Evolutionary conservation across 345 rosid genomes (phyloP).

Genomic region (rapeseed (Brassica napus)): DNA sequence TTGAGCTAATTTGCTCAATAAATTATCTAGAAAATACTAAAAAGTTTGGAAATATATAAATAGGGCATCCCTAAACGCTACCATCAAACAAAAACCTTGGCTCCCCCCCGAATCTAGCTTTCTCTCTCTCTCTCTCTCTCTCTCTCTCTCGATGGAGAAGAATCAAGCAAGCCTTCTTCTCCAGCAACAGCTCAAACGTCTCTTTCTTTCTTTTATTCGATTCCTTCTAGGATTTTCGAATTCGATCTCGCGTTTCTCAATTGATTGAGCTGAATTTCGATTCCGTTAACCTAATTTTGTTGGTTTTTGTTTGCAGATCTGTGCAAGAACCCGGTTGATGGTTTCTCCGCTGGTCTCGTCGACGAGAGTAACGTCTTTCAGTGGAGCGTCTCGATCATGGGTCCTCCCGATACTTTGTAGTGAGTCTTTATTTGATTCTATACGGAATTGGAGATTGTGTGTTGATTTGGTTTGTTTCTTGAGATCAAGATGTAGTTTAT

Average conservation of each 20-base stretch:
- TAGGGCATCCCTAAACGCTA: not conserved
- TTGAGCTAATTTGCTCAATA: too few relatives aligned
- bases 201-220: conserved; percentile 7
- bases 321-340: conserved; percentile 86
- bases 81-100: not conserved
- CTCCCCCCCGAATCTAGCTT: conserved; percentile 30
- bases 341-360: conserved; percentile 90
- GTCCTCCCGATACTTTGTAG: conserved; percentile 90
- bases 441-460: not conserved
- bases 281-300: conserved; percentile 1
- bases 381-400: conserved; percentile 85
- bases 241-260: not conserved
- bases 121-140: conserved; percentile 19
- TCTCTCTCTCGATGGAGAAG: conserved; percentile 38
- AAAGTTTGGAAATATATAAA: not conserved
- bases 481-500: not conserved
- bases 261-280: conserved; percentile 9
- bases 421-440: conserved; percentile 39
- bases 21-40: not conserved
- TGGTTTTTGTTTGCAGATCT: conserved; percentile 57
- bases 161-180: conserved; percentile 75
- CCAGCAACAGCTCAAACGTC: conserved; percentile 80
- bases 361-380: conserved; percentile 73
- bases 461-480: conserved; percentile 6
- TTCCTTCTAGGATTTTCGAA: not conserved